Evolutionary conservation across 2,329 filamentous ascomycete genomes (phyloP).

Genomic region (Pseudogymnoascus sp.): DNA sequence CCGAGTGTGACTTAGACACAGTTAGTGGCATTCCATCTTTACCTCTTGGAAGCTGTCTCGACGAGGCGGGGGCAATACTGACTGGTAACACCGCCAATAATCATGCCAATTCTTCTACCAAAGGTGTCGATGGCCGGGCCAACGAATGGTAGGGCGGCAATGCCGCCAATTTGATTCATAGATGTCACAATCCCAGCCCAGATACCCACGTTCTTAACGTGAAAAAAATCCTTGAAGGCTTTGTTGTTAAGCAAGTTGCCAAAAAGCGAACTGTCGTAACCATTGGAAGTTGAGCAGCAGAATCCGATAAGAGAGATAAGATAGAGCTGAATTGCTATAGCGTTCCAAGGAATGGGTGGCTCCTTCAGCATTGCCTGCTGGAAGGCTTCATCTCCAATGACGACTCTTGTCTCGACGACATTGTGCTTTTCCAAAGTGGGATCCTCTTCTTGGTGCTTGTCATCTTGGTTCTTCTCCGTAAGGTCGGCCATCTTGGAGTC

Average conservation of each 20-base stretch:
- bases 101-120: conserved; percentile 42
- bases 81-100: conserved; percentile 37
- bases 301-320: conserved; percentile 40
- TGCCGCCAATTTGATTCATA: conserved; percentile 46
- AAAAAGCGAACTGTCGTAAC: conserved; percentile 45
- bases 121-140: conserved; percentile 41
- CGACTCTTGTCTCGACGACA: conserved; percentile 30
- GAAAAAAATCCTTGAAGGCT: conserved; percentile 34
- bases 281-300: conserved; percentile 46
- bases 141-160: conserved; percentile 41
- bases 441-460: not conserved
- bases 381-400: conserved; percentile 46
- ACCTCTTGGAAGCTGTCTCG: too few relatives aligned
- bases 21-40: not conserved
- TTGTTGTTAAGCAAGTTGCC: conserved; percentile 41
- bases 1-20: conserved; percentile 27
- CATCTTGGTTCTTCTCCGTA: not conserved
- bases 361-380: conserved; percentile 49
- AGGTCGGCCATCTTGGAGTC: not conserved
- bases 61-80: conserved; percentile 17
- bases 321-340: conserved; percentile 35
- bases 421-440: not conserved
- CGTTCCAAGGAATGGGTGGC: conserved; percentile 37
- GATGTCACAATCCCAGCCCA: conserved; percentile 45
- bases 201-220: conserved; percentile 37